Conservation (phyloP, 1,284 basidiomycete genomes). For the Naganishia sp. region DNA sequence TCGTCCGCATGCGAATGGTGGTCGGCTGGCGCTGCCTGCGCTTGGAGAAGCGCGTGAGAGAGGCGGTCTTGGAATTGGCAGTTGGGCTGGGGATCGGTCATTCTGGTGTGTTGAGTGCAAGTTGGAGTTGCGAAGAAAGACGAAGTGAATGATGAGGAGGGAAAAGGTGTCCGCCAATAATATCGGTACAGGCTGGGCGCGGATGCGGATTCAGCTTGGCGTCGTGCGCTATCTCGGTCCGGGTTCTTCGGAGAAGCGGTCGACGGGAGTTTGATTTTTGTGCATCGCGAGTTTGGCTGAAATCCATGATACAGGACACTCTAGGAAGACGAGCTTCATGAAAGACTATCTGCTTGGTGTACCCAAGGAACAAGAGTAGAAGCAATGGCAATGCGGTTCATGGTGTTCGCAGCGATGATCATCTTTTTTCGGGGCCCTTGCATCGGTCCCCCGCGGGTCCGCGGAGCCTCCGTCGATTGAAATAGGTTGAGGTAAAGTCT, state of each 20-base stretch:
- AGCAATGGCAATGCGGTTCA: not conserved
- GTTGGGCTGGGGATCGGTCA: conserved; percentile 14
- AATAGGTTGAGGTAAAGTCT: conserved; percentile 8
- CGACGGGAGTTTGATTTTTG: not conserved
- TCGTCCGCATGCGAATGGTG: conserved; percentile 37
- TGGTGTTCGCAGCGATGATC: not conserved
- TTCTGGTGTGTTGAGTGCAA: not conserved
- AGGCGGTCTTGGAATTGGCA: conserved; percentile 49
- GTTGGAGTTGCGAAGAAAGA: not conserved
- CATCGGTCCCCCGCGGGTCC: not conserved
- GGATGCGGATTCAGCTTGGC: not conserved
- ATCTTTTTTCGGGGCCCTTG: not conserved
- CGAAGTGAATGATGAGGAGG: not conserved
- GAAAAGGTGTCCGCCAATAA: not conserved
- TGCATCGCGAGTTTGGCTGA: not conserved
- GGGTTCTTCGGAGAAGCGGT: not conserved
- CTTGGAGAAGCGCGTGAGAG: conserved; percentile 39
- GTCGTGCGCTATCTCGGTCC: not conserved
- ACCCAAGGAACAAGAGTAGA: not conserved
- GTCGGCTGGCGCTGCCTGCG: conserved; percentile 36
- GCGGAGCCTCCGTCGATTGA: not conserved
- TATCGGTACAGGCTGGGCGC: not conserved
- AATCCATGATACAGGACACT: not conserved
- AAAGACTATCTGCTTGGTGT: not conserved
- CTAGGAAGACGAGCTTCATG: not conserved